Evolutionary conservation across 2,329 filamentous ascomycete genomes (phyloP), one percentile per base, ranked within the genome.

Genomic region (Didymella glomerata): DNA sequence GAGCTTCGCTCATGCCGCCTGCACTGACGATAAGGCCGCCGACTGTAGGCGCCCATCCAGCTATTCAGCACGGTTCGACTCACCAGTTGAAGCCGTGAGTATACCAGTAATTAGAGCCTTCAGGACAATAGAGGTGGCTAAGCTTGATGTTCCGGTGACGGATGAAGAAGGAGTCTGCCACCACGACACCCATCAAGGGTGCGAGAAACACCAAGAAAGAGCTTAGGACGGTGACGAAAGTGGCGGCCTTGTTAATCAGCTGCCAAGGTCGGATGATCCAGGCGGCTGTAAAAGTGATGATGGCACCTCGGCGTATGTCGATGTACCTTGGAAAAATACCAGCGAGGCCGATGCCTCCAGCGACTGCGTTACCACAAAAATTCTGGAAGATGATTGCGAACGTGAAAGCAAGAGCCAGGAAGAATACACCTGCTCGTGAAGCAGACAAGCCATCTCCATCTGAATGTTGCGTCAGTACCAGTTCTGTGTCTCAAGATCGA

Each of bases 301-400:
- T 32, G 30, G 30, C 30, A 8, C 30, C 30, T 32, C 30, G 30
- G 30, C 30, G 30, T 2, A 32, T 32, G 30, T 32, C 30, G 30
- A 32, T 32, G 30, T 32, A 32, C 30, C 30, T 32, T 32, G 30
- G 30, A 14, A 32, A 32, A 11, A 32, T 32, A 14, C 30, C 30
- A 14, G 30, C 30, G 5, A 32, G 30, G 13, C 14, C 30, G 13
- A 32, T 32, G 13, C 30, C 30, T 32, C 30, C 30, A 32, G 30
- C 68, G 7, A 75, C 58, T 0, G 70, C 60, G 18, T 75, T 76
- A 5, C 71, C 68, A 44, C 71, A 75, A 2, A 74, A 70, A 48
- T 75, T 80, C 52, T 81, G 75, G 61, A 80, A 81, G 74, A 76
- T 74, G 42, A 68, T 71, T 0, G 74, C 72, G 30, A 75, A 68